Conservation (phyloP, 169 alveolate species). For the Plasmodium reichenowi region DNA sequence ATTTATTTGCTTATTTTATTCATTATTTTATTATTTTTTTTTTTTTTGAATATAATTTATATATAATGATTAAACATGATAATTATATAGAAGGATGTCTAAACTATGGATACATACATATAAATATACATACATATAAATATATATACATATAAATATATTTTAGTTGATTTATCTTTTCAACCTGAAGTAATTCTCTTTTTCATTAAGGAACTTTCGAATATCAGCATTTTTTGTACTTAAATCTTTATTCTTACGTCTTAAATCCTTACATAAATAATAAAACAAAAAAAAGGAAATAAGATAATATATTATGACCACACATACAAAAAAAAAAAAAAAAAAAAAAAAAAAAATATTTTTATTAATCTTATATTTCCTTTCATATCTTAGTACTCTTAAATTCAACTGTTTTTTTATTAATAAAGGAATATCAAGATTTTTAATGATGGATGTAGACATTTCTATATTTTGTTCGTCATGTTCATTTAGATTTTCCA, state of each 20-base stretch:
- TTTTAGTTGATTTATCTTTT: neutral
- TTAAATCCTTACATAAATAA: conserved; percentile 21
- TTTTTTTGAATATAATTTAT: too few relatives aligned
- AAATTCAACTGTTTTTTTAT: conserved; percentile 58
- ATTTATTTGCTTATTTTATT: too few relatives aligned
- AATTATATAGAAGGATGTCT: too few relatives aligned
- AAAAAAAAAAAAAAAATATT: too few relatives aligned
- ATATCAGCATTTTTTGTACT: conserved; percentile 58
- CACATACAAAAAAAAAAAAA: too few relatives aligned
- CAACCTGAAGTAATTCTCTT: conserved; percentile 57
- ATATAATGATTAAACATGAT: too few relatives aligned
- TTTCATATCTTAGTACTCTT: conserved; percentile 33
- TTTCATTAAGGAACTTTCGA: conserved; percentile 40
- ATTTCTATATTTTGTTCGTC: conserved; percentile 33
- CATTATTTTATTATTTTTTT: too few relatives aligned
- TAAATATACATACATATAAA: too few relatives aligned
- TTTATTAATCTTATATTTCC: neutral
- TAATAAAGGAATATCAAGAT: conserved; percentile 68
- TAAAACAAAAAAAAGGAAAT: neutral
- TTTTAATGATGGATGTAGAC: conserved; percentile 45
- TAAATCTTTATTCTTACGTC: conserved; percentile 57
- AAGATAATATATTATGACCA: too few relatives aligned
- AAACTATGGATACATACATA: too few relatives aligned
- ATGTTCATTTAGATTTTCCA: conserved; percentile 29
- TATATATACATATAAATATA: too few relatives aligned